Percentiles rank a stretch among this genome's conserved stretches.
These are phyloP conservation scores for Aspergillus quadricinctus DNA, from an alignment of 2,329 filamentous ascomycete genomes.

Conservation along the genomic window DNA sequence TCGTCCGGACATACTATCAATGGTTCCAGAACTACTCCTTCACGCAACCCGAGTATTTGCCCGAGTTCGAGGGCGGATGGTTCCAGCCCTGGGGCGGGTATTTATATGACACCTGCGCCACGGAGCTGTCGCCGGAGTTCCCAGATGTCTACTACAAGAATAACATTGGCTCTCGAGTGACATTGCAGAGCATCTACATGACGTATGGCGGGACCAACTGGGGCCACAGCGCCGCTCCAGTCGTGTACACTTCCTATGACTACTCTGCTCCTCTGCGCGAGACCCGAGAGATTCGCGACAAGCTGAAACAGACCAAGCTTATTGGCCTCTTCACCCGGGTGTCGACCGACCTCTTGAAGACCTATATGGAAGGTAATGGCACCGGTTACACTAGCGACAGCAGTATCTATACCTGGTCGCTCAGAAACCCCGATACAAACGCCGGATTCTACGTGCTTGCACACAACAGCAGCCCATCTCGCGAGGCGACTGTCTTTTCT, in stretches of 20 bases:
- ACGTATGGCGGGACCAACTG: constrained; percentile 54
- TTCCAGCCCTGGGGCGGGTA: constrained; percentile 52
- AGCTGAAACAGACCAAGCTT: constrained; percentile 53
- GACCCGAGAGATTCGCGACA: constrained; percentile 50
- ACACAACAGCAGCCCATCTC: constrained; percentile 45
- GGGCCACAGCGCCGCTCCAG: constrained; percentile 48
- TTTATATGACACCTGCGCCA: constrained; percentile 49
- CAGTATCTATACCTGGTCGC: constrained; percentile 48
- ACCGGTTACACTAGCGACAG: constrained; percentile 44
- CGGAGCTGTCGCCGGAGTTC: constrained; percentile 46
- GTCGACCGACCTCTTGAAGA: constrained; percentile 48
- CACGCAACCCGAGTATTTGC: constrained; percentile 51
- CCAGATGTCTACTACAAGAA: constrained; percentile 56
- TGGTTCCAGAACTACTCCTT: constrained; percentile 55
- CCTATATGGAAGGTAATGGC: constrained; percentile 53
- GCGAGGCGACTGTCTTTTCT: constrained; percentile 43
- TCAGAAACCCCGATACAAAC: constrained; percentile 48
- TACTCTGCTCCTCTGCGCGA: constrained; percentile 51
- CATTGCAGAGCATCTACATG: constrained; percentile 50
- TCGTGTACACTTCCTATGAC: constrained; percentile 47
- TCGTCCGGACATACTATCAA: constrained; percentile 52
- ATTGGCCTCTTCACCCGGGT: constrained; percentile 52
- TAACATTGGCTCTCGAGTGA: constrained; percentile 49
- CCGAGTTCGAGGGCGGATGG: constrained; percentile 53
- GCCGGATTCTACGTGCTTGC: constrained; percentile 51